Evolutionary conservation across 2,329 filamentous ascomycete species (phyloP).

Genomic region (Ophiostoma australiae): DNA sequence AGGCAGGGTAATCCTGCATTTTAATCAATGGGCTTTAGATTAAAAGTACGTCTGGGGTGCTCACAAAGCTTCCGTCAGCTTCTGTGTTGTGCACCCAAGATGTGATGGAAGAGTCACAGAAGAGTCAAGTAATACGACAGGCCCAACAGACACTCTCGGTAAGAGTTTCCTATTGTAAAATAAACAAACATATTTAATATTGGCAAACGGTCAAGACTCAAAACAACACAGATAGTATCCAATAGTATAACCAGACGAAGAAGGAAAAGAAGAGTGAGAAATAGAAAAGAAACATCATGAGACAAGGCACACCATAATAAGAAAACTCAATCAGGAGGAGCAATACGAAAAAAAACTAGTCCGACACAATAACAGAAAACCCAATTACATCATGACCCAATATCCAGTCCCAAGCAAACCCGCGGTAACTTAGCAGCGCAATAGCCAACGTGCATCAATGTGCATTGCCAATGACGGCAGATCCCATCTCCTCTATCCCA

Average conservation of each 20-base stretch:
- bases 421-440: neutral
- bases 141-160: neutral
- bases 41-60: no score
- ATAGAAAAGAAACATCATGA: neutral
- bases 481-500: no score
- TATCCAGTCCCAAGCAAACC: neutral
- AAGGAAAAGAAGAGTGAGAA: neutral
- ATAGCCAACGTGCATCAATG: neutral
- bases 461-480: neutral
- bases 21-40: no score
- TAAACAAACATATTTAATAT: no score
- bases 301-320: neutral
- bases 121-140: neutral
- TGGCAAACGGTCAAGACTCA: neutral
- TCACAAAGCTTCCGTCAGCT: neutral
- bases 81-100: neutral
- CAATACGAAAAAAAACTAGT: neutral
- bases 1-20: neutral
- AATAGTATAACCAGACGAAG: neutral
- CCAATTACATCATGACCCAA: neutral
- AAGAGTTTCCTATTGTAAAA: neutral
- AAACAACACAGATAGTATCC: neutral
- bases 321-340: neutral
- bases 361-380: neutral
- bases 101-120: neutral